Base-by-base conservation (phyloP, 2,329 filamentous ascomycete genomes). In the Diaporthe ilicicola region DNA sequence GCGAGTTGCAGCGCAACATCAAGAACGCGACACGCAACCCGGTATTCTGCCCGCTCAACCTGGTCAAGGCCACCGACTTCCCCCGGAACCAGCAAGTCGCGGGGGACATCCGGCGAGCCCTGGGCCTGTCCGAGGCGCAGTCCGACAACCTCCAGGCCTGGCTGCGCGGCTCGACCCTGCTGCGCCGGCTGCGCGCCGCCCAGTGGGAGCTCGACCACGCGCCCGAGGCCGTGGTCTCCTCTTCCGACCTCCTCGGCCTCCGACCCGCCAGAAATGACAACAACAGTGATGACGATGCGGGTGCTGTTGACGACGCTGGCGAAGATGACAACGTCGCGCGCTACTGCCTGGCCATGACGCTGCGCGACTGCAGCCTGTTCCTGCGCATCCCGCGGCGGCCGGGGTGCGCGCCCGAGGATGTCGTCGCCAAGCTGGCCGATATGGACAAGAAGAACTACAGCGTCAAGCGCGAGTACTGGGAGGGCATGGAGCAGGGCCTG, bases 331-430 rank as follows among this genome's bases (percentile, higher is more conserved):
- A 59, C 44, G 10, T 54, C 29, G 22, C 44, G 34, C 34, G n/a
- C 42, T 90, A 93, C 72, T 86, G 88, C 15, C 83, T 93, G 8
- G 92, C 92, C 69, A 95, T 95, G 93, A 95, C 93, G 4, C 79
- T 96, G 74, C 85, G 93, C 62, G 93, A 96, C 82, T 94, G 93
- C 79, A 93, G 92, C 4, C 88, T 93, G 75, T 94, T 92, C 77
- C 83, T 94, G 50, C 88, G 89, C 76, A 86, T 94, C 69, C 80
- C 80, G 9, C 72, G 75, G 22, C 77, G 80, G 53, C 75, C 74
- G 9, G 72, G 76, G 4, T 50, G 50, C 12, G 3, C 13, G 44
- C 42, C 55, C 1, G 73, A 75, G 8, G 77, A 78, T 1, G 79
- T 90, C 8, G 84, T 88, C 69, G 85, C 89, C 53, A 89, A 91